Evolutionary conservation across 2,329 filamentous ascomycete genomes (phyloP).

Genomic region (Trichoderma koningiopsis): DNA sequence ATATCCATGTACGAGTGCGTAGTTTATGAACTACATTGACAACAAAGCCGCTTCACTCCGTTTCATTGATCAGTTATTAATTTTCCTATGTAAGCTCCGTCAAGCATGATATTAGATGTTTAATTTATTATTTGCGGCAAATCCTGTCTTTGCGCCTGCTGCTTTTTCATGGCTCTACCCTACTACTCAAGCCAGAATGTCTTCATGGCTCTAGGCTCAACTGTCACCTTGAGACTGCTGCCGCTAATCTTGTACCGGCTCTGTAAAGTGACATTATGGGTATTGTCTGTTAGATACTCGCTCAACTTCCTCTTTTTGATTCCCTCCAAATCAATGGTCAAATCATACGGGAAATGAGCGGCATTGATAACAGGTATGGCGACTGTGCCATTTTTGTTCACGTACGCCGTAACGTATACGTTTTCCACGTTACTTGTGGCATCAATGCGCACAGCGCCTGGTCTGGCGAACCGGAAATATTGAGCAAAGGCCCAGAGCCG

Average conservation of each 20-base stretch:
- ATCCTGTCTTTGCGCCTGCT: not conserved
- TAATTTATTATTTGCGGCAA: not conserved
- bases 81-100: not conserved
- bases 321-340: conserved; percentile 14
- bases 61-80: not conserved
- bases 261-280: conserved; percentile 17
- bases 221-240: conserved; percentile 13
- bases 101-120: not conserved
- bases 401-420: conserved; percentile 14
- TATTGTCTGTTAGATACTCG: conserved; percentile 19
- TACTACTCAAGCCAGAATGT: conserved; percentile 21
- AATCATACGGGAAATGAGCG: conserved; percentile 18
- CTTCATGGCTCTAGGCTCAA: conserved; percentile 18
- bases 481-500: conserved; percentile 19
- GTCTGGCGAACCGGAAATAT: conserved; percentile 20
- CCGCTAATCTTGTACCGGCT: conserved; percentile 9
- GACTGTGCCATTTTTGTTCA: conserved; percentile 14
- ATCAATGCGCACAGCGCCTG: conserved; percentile 9
- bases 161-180: not conserved
- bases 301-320: conserved; percentile 18
- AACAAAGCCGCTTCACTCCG: not conserved
- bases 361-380: conserved; percentile 21
- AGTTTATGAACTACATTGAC: not conserved
- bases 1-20: too few relatives aligned
- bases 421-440: conserved; percentile 15